A percentile compares a stretch with the other conserved stretches of the same genome.
These are phyloP conservation scores for Aspergillus floridensis DNA, from an alignment of 2,329 filamentous ascomycete genomes.

Conservation along the genomic window DNA sequence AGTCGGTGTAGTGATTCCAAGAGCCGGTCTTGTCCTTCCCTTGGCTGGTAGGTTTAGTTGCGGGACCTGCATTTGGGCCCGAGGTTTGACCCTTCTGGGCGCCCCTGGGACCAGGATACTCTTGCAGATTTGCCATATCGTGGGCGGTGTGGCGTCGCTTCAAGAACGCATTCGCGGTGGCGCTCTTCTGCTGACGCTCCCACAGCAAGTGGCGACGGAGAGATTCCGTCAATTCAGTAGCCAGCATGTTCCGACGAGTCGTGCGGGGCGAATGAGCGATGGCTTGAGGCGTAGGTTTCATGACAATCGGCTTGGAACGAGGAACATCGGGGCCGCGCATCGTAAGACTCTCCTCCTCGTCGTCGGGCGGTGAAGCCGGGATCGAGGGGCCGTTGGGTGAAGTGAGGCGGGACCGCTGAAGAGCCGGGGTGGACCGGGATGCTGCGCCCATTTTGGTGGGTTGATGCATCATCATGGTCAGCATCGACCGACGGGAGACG, in stretches of 20 bases:
- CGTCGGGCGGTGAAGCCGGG: slow-evolving; percentile 57
- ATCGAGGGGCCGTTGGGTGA: slow-evolving; percentile 68
- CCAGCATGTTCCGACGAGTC: slow-evolving; percentile 91
- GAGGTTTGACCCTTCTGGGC: slow-evolving; percentile 45
- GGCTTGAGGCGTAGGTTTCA: slow-evolving; percentile 66
- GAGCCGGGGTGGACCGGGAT: slow-evolving; percentile 45
- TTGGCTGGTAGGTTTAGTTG: slow-evolving; percentile 39
- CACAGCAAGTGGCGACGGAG: slow-evolving; percentile 87
- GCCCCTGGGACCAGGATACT: slow-evolving; percentile 67
- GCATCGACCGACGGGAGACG: slow-evolving; percentile 79
- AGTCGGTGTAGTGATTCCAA: slow-evolving; percentile 83
- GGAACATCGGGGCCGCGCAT: slow-evolving; percentile 62
- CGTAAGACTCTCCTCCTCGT: slow-evolving; percentile 63
- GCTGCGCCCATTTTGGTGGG: slow-evolving; percentile 68
- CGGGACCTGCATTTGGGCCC: slow-evolving; percentile 20
- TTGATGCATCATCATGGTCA: slow-evolving; percentile 85
- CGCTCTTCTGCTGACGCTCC: slow-evolving; percentile 93
- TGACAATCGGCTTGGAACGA: slow-evolving; percentile 77
- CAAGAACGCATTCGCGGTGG: slow-evolving; percentile 80
- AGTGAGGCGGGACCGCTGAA: slow-evolving; percentile 57
- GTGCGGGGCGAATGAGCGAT: slow-evolving; percentile 85
- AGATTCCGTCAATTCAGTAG: slow-evolving; percentile 89
- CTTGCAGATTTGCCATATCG: slow-evolving; percentile 82
- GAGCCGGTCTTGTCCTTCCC: slow-evolving; percentile 66
- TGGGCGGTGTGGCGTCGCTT: slow-evolving; percentile 89